Conservation (phyloP, 2,329 filamentous ascomycete species). For the Cordyceps cateniannulata region DNA sequence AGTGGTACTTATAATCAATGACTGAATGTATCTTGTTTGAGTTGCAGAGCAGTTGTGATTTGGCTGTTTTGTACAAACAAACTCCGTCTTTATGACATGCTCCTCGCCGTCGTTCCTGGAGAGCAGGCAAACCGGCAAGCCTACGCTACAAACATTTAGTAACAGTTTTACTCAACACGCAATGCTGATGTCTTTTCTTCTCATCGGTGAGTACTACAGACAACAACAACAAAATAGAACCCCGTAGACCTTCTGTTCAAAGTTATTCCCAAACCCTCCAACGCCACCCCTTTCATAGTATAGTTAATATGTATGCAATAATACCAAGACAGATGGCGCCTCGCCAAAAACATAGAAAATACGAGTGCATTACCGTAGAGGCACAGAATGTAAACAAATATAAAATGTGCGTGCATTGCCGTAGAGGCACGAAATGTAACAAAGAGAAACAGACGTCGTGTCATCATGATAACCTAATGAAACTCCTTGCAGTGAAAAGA, state of each 20-base stretch:
- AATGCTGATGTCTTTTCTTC: not conserved
- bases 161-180: not conserved
- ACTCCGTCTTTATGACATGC: not conserved
- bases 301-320: constrained; percentile 4
- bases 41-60: not conserved
- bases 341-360: not conserved
- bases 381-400: not conserved
- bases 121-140: not conserved
- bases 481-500: not conserved
- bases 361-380: not conserved
- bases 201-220: not conserved
- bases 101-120: not conserved
- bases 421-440: not conserved
- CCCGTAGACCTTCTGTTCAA: not conserved
- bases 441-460: constrained; percentile 1
- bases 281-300: not conserved
- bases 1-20: not conserved
- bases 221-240: not conserved
- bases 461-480: not conserved
- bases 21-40: not conserved
- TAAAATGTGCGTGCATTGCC: not conserved
- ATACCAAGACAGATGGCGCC: not conserved
- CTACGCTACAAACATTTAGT: not conserved
- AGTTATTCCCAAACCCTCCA: not conserved
- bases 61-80: not conserved